Conservation (phyloP, 1,139 yeast species). For the Taiozyma onychis region DNA sequence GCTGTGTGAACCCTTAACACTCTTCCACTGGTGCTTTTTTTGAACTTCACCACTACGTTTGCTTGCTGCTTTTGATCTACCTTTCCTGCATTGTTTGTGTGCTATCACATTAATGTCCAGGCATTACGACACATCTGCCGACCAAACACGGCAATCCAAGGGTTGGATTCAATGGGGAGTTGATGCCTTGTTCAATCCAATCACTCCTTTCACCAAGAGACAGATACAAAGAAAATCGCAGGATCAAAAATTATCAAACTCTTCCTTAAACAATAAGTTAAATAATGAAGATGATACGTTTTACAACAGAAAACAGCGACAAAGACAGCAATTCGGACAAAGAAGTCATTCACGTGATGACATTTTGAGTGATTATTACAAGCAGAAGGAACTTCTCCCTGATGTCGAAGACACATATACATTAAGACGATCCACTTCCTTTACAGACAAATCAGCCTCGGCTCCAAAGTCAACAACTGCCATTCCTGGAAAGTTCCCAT, state of each 20-base stretch:
- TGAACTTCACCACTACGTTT: not conserved
- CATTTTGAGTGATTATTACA: not conserved
- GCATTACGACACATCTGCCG: not conserved
- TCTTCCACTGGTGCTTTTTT: not conserved
- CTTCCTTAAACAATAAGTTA: not conserved
- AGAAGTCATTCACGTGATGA: not conserved
- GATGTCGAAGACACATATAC: conserved; percentile 3
- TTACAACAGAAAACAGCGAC: not conserved
- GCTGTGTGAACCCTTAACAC: not conserved
- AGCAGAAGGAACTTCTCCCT: conserved; percentile 4
- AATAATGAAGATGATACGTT: not conserved
- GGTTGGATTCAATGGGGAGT: conserved; percentile 17
- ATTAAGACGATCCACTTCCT: conserved; percentile 1
- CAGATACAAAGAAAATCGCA: conserved; percentile 6
- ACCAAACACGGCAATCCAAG: not conserved
- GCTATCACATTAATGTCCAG: not conserved
- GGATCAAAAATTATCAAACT: not conserved
- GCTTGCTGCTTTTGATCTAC: not conserved
- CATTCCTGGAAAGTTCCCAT: conserved; percentile 7
- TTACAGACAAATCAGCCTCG: not conserved
- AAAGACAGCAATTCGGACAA: not conserved
- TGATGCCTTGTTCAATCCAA: conserved; percentile 19
- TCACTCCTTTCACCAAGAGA: conserved; percentile 22
- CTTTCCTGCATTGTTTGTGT: not conserved
- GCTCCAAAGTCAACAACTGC: conserved; percentile 1